Evolutionary conservation across 371 early-diverging fungal genomes (phyloP), one percentile per base, ranked within the genome.

Genomic region (Gilbertella persicaria): DNA sequence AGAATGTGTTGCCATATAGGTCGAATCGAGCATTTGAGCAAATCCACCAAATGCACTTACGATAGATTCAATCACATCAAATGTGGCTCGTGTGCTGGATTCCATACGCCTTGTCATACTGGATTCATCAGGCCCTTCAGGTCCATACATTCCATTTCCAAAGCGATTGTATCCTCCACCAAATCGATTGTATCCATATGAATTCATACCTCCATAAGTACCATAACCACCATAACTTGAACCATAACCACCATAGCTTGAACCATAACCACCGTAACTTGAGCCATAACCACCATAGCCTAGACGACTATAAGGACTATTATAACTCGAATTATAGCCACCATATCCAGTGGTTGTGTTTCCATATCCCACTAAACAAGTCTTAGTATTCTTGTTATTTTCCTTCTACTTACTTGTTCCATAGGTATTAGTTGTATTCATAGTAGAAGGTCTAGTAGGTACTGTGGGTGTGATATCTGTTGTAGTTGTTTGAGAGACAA

Each of bases 11-110:
- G 98, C 97, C 81, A 93, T 90, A 63, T 88, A 95, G 0, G 98
- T 97, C 5, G 94, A 92, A 53, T 96, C 97, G 17, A 98, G 80
- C 97, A 98, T 96, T 53, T 94, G 94, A 8, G 96, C 87, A 73
- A 98, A 94, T 8, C 97, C 97, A 20, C 93, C 95, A 80, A 98
- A 96, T 0, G 96, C 92, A 40, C 93, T 88, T 1, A 98, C 97
- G 39, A 98, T 79, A 6, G 88, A 84, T 53, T 95, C 92, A 41
- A 97, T 87, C 24, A 92, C 67, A 62, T 91, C 89, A 67, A 97
- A 97, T 0, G 97, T 90, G 10, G 93, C 82, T 42, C 89, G 87
- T 2, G 96, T 92, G 13, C 88, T 87, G 17, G 89, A 82, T 61
- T 93, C 96, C 79, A 94, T 86, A 42, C 84, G 80, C 44, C 86